Conservation (phyloP, 306 rosid species). For the Boehmeria nivea region DNA sequence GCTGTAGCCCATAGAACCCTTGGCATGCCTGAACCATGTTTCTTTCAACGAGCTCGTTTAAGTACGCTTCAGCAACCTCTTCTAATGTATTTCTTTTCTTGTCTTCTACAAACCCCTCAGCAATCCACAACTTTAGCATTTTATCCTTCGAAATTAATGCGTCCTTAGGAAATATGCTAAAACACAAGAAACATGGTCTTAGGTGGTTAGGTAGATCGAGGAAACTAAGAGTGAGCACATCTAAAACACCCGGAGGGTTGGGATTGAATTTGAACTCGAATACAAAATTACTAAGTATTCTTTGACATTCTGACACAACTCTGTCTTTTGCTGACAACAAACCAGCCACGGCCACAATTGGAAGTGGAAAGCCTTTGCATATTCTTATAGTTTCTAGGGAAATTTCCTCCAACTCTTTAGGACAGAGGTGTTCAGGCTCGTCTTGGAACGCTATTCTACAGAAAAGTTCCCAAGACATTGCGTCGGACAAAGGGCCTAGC, state of each 20-base stretch:
- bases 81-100: background rate
- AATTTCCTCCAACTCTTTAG: background rate
- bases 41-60: background rate
- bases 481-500: conserved; percentile 3
- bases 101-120: background rate
- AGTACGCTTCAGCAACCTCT: background rate
- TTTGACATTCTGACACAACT: conserved; percentile 6
- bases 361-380: conserved; percentile 17
- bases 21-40: background rate
- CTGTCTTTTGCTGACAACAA: conserved; percentile 4
- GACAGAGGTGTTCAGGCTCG: background rate
- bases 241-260: background rate
- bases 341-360: conserved; percentile 9
- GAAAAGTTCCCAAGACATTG: conserved; percentile 7
- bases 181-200: background rate
- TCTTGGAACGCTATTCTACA: background rate
- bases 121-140: background rate
- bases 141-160: background rate
- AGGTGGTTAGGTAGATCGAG: background rate
- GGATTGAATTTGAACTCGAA: background rate
- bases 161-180: background rate
- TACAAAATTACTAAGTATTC: background rate
- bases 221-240: background rate
- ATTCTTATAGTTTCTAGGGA: conserved; percentile 2
- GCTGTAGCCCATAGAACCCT: background rate